A percentile compares a stretch with the other conserved stretches of the same genome.
Conservation (phyloP, 2,329 filamentous ascomycete species). For the Nemania diffusa region DNA sequence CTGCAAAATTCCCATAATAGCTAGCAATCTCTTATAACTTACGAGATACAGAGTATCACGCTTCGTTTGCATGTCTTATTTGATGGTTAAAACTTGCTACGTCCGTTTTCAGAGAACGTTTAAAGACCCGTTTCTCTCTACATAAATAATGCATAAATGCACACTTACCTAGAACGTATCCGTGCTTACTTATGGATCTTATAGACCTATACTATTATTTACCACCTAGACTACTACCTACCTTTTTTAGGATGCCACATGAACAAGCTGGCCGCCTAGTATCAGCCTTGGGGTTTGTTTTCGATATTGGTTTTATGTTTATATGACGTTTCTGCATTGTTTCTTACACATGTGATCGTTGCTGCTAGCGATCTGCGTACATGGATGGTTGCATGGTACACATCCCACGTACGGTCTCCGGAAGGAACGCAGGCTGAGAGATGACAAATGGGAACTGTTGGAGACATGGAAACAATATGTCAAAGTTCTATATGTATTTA, state of each 20-base stretch:
- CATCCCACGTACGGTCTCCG: constrained; percentile 24
- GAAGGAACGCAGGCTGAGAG: constrained; percentile 17
- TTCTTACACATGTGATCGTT: constrained; percentile 3
- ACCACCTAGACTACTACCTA: not conserved
- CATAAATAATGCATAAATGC: too few relatives aligned
- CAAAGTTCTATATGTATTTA: not conserved
- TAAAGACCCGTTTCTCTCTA: too few relatives aligned
- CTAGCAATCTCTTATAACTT: too few relatives aligned
- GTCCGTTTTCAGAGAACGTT: too few relatives aligned
- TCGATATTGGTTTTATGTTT: not conserved
- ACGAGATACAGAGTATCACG: too few relatives aligned
- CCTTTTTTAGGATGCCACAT: not conserved
- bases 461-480: not conserved
- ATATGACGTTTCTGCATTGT: not conserved
- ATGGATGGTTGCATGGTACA: not conserved
- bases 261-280: not conserved
- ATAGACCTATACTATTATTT: too few relatives aligned
- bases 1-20: too few relatives aligned
- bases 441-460: not conserved
- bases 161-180: not conserved
- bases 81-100: too few relatives aligned
- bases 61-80: too few relatives aligned
- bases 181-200: too few relatives aligned
- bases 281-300: not conserved
- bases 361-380: not conserved